phyloP scores from a whole-genome alignment of 371 early-diverging fungal genomes.

The Phascolomyces articulosus region DNA sequence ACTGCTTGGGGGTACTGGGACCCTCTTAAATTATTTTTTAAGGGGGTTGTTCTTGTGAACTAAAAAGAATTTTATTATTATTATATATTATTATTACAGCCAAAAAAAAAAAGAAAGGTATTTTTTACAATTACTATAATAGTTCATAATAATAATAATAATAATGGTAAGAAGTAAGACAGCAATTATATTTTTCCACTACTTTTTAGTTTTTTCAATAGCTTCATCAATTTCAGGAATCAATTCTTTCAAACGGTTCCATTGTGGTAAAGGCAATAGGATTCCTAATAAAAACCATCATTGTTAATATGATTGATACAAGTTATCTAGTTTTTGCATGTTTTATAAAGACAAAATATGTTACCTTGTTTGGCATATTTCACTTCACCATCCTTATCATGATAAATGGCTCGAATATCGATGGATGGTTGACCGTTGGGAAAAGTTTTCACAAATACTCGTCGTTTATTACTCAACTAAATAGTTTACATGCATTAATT shows the following conservation, averaged over 20 bases:
- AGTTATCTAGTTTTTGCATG: too few relatives aligned
- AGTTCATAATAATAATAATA: too few relatives aligned
- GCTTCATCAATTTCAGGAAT: slow-evolving; percentile 28
- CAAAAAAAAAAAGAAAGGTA: too few relatives aligned
- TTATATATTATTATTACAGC: too few relatives aligned
- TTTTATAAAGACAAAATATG: neutral
- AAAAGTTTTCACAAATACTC: slow-evolving; percentile 13
- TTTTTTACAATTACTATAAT: too few relatives aligned
- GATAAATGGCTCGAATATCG: slow-evolving; percentile 18
- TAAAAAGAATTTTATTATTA: too few relatives aligned
- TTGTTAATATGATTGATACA: too few relatives aligned
- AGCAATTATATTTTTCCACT: too few relatives aligned
- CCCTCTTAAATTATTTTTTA: neutral
- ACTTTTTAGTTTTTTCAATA: slow-evolving; percentile 14
- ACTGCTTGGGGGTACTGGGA: neutral
- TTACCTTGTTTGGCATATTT: slow-evolving; percentile 21
- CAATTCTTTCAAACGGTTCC: slow-evolving; percentile 27
- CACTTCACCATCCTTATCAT: slow-evolving; percentile 12
- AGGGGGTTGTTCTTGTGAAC: neutral
- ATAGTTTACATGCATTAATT: neutral
- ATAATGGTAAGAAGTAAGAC: too few relatives aligned
- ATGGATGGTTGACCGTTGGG: slow-evolving; percentile 16
- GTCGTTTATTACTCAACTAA: slow-evolving; percentile 14
- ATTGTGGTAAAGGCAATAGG: slow-evolving; percentile 27
- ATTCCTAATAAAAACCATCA: slow-evolving; percentile 23